These are phyloP conservation scores for Penicillium desertorum DNA, from an alignment of 495 filamentous ascomycete species.

Conservation along the genomic window DNA sequence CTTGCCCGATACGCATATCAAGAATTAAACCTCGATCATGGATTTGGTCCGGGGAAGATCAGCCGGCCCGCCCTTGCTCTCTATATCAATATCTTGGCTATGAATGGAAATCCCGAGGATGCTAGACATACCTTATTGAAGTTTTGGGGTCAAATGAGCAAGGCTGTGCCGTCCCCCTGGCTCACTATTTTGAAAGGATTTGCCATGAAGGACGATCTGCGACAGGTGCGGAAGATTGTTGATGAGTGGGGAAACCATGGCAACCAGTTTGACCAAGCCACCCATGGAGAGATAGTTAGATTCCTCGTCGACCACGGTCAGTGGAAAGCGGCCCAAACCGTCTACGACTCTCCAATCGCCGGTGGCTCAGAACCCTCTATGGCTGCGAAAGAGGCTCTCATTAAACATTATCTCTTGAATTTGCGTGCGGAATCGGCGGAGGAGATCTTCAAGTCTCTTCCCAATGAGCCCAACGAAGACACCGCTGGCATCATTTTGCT, in stretches of 20 bases:
- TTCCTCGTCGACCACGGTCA: conserved; percentile 41
- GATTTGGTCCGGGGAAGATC: conserved; percentile 36
- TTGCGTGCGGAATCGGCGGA: conserved; percentile 63
- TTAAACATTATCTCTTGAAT: conserved; percentile 58
- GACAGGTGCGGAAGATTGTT: conserved; percentile 35
- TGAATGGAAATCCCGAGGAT: conserved; percentile 58
- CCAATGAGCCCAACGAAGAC: conserved; percentile 50
- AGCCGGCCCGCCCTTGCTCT: conserved; percentile 45
- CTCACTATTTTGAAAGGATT: conserved; percentile 63
- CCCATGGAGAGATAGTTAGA: conserved; percentile 40
- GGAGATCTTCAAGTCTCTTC: conserved; percentile 58
- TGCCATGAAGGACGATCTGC: conserved; percentile 58
- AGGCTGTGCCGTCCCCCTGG: conserved; percentile 51
- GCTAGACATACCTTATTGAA: conserved; percentile 53
- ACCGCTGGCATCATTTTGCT: conserved; percentile 68
- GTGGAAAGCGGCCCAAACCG: conserved; percentile 37
- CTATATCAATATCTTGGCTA: conserved; percentile 56
- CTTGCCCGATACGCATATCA: conserved; percentile 57
- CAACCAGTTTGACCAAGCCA: conserved; percentile 34
- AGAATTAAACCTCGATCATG: conserved; percentile 49
- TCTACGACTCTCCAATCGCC: conserved; percentile 58
- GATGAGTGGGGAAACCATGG: conserved; percentile 33
- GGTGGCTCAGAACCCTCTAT: conserved; percentile 39
- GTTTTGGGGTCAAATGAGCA: conserved; percentile 39
- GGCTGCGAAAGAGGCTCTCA: conserved; percentile 48